Evolutionary conservation across 257 asterid species (phyloP), one percentile per base, ranked within the genome.

Genomic region (Thymus mandschuricus): DNA sequence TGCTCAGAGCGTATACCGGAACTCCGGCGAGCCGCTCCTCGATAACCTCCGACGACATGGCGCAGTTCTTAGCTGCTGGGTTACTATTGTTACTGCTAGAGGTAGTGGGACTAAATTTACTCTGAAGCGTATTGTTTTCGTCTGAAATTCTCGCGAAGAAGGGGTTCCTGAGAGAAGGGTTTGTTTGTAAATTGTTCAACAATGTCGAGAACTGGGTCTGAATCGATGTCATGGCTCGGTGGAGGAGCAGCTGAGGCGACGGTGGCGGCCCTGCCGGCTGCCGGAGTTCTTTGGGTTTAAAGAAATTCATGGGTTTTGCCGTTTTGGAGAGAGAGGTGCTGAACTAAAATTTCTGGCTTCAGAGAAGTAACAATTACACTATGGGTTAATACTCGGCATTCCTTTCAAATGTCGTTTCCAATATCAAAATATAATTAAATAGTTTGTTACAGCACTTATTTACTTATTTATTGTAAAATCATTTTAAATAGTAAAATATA

Each of bases 1-100:
- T 89, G 78, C 86, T 86, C 27, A 94, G 81, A 11, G 97, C 96
- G 74, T 86, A 94, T 0, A 94, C 96, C 6, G 97, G 97, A 41
- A 94, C 91, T n/a, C 95, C 97, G 5, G 97, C 87, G 27, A 94
- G 85, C 40, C 97, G 78, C 83, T 91, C 92, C 72, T 91, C 95
- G 51, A 94, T 85, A 1, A 73, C 81, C 65, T 85, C 92, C 3
- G 76, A 67, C 12, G 88, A 76, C 88, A 83, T 79, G 30, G 85
- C 61, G 48, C 67, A 29, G 11, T 7, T 73, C 57, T 61, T 80
- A 15, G 76, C 56, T 27, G 64, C 33, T 43, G 60, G 59, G 50
- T 27, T 54, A 65, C 12, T 33, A 34, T 30, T 51, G 11, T 43
- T 43, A 29, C 62, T 74, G 11, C 3, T 40, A 6, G 54, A 13